Base-by-base conservation (phyloP, 495 filamentous ascomycete genomes). In the Tuber calosporum region DNA sequence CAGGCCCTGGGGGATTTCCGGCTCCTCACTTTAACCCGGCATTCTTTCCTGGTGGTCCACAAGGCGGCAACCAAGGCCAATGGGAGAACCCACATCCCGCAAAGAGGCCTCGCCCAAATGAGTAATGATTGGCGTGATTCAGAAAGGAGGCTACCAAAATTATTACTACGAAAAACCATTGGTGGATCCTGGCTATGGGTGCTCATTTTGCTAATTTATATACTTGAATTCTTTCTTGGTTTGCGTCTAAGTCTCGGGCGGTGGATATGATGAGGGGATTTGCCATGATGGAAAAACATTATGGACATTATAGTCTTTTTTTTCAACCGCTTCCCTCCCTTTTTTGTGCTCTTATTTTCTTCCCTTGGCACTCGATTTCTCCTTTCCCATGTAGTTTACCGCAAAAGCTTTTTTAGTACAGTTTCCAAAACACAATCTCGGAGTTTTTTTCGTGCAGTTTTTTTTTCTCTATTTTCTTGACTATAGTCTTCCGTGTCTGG, bases 21-120 rank as follows among this genome's bases (percentile, higher is more conserved):
- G 69, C 81, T 79, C 85, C 88, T 17, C 88, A 87, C 73, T 97
- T 95, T 84, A 94, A 93, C 81, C 90, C 91, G 69, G 89, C 86
- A 73, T 94, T 94, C 87, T 96, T 94, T 82, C 84, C 84, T 72
- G 73, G 74, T 22, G 79, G 79, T n/a, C 79, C 79, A 58, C 80
- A 81, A 69, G 79, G 75, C 41, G 76, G 74, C 17, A 77, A 73
- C 58, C 79, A 81, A 66, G 79, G 79, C 26, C 80, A 81, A 69
- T 81, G 80, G 80, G 74, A 74, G n/a, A 81, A 81, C 58, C 80
- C 80, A 39, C 79, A 81, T 30, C 70, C 71, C 17, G 78, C 73
- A 30, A 81, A 81, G 74, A 76, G 80, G 42, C 70, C 80, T 38
- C 77, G 80, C 22, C 79, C 79, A 30, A 81, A 81, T 53, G 80